phyloP scores from a whole-genome alignment of 805 yeast genomes.

The Blastobotrys peoriensis region DNA sequence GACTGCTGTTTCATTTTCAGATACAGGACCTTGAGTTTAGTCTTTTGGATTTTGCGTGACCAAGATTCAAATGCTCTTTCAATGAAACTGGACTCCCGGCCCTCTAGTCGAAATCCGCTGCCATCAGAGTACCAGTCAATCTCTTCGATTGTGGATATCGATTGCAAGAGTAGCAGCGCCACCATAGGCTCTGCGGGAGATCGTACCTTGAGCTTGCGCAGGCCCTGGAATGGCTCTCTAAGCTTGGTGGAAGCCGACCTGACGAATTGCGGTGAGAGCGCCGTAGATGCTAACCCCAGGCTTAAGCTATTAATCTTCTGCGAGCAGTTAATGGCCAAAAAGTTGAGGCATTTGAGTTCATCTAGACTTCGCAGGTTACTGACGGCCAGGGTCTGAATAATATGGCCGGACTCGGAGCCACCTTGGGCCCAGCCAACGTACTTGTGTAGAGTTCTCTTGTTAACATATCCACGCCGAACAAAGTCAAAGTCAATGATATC shows the following conservation, averaged over 20 bases:
- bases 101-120: not conserved
- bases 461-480: not conserved
- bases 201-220: not conserved
- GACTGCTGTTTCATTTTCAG: not conserved
- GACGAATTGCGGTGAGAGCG: not conserved
- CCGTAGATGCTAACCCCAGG: not conserved
- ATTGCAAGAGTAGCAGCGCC: not conserved
- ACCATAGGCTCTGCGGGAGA: not conserved
- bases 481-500: not conserved
- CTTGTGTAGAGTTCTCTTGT: not conserved
- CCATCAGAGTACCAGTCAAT: not conserved
- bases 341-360: not conserved
- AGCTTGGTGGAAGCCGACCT: not conserved
- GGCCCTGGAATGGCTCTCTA: constrained; percentile 2
- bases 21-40: not conserved
- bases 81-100: not conserved
- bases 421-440: not conserved
- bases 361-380: not conserved
- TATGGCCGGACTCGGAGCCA: not conserved
- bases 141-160: not conserved
- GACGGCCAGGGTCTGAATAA: not conserved
- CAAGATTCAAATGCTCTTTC: not conserved
- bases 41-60: not conserved
- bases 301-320: not conserved
- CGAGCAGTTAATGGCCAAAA: not conserved